Percentiles rank a stretch among this genome's conserved stretches.
Evolutionary conservation across 495 filamentous ascomycete species (phyloP).

Genomic region (Xylaria intraflava): DNA sequence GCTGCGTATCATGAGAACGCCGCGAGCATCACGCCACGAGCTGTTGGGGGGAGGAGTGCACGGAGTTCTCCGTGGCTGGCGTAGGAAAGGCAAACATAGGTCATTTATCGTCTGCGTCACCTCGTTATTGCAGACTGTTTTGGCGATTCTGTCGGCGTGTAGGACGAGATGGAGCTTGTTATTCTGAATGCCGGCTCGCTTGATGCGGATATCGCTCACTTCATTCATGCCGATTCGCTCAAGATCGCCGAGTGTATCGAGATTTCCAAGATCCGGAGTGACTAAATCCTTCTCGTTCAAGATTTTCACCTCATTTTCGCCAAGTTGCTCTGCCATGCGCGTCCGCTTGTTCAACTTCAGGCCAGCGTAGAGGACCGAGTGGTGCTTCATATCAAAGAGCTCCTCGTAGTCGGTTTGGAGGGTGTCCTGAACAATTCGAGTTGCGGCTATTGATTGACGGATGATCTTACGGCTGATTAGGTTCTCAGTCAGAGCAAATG

Average conservation of each 20-base stretch:
- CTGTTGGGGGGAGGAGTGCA: slow-evolving; percentile 24
- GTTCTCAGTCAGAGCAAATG: slow-evolving; percentile 33
- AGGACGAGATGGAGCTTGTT: slow-evolving; percentile 32
- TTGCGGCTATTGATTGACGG: slow-evolving; percentile 18
- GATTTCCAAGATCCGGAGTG: slow-evolving; percentile 29
- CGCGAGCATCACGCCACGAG: slow-evolving; percentile 27
- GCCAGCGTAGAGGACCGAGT: slow-evolving; percentile 32
- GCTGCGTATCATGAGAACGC: slow-evolving; percentile 15
- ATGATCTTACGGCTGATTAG: slow-evolving; percentile 31
- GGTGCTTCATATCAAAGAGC: slow-evolving; percentile 35
- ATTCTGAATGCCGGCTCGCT: slow-evolving; percentile 30
- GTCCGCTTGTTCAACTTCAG: slow-evolving; percentile 27
- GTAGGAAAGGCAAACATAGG: slow-evolving; percentile 27
- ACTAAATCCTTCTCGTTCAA: slow-evolving; percentile 31
- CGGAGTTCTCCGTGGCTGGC: slow-evolving; percentile 8
- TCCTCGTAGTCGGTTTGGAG: slow-evolving; percentile 39
- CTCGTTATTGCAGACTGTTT: slow-evolving; percentile 24
- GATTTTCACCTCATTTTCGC: slow-evolving; percentile 27
- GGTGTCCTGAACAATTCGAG: slow-evolving; percentile 25
- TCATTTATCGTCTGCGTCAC: slow-evolving; percentile 30
- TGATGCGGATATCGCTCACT: slow-evolving; percentile 22
- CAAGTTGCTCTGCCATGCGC: slow-evolving; percentile 25
- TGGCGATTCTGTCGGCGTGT: slow-evolving; percentile 17
- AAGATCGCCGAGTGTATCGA: slow-evolving; percentile 27
- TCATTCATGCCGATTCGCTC: slow-evolving; percentile 27